Conservation (phyloP, 2,329 filamentous ascomycete genomes). For the Trichoderma harzianum region DNA sequence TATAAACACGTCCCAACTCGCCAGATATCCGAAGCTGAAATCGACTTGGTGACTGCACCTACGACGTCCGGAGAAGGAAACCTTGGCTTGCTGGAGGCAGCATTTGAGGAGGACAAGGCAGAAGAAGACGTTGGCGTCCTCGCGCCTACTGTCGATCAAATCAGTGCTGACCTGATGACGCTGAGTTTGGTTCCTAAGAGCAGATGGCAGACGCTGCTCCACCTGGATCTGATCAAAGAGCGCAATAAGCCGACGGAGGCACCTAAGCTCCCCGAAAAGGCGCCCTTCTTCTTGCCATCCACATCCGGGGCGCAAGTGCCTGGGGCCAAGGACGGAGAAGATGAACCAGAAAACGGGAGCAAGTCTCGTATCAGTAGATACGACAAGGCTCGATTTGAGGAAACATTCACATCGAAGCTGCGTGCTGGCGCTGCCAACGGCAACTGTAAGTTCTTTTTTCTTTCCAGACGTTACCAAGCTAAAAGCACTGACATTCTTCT, state of each 20-base stretch:
- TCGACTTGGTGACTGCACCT: slow-evolving; percentile 63
- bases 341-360: slow-evolving; percentile 41
- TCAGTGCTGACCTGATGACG: slow-evolving; percentile 79
- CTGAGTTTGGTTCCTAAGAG: slow-evolving; percentile 86
- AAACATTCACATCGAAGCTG: slow-evolving; percentile 57
- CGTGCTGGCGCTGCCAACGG: slow-evolving; percentile 50
- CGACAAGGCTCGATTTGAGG: slow-evolving; percentile 55
- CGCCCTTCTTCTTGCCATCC: slow-evolving; percentile 89
- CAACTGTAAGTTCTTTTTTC: slow-evolving; percentile 53
- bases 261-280: slow-evolving; percentile 87
- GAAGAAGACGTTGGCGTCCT: slow-evolving; percentile 53
- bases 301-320: slow-evolving; percentile 47
- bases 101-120: slow-evolving; percentile 56
- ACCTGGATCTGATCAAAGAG: slow-evolving; percentile 87
- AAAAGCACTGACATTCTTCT: slow-evolving; percentile 23
- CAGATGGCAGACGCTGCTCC: slow-evolving; percentile 89
- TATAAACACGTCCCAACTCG: slow-evolving; percentile 86
- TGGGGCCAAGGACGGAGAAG: slow-evolving; percentile 30
- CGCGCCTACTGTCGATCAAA: slow-evolving; percentile 65
- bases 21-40: slow-evolving; percentile 75
- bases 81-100: slow-evolving; percentile 69
- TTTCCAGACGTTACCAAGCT: slow-evolving; percentile 4
- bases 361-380: slow-evolving; percentile 68
- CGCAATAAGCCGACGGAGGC: slow-evolving; percentile 93
- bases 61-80: slow-evolving; percentile 82